These are phyloP conservation scores for Begonia peltatifolia DNA, from an alignment of 306 rosid species.

Conservation along the genomic window DNA sequence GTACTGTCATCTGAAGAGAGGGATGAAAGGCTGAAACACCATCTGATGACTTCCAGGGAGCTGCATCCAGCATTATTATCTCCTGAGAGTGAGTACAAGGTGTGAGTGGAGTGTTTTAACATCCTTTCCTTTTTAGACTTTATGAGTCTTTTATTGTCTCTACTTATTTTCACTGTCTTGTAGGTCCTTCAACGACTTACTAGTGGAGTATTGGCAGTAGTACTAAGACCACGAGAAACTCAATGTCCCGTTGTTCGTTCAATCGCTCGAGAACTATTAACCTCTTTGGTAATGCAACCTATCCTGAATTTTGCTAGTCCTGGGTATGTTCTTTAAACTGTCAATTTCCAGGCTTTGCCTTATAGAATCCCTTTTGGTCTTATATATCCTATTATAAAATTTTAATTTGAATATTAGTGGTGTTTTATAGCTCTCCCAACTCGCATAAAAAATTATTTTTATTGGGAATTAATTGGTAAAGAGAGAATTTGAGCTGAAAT, in stretches of 20 bases:
- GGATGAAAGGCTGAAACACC: slow-evolving; percentile 82
- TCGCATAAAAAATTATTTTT: too few relatives aligned
- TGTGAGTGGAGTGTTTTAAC: slow-evolving; percentile 76
- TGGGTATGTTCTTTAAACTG: slow-evolving; percentile 48
- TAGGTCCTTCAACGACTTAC: slow-evolving; percentile 83
- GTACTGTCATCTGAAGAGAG: slow-evolving; percentile 89
- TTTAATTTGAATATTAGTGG: too few relatives aligned
- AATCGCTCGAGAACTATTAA: slow-evolving; percentile 73
- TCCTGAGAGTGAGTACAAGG: slow-evolving; percentile 99
- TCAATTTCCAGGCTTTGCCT: too few relatives aligned
- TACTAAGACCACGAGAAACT: slow-evolving; percentile 69
- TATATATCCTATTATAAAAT: too few relatives aligned
- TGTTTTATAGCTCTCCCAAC: too few relatives aligned
- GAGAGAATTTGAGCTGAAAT: too few relatives aligned
- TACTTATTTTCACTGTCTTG: slow-evolving; percentile 18
- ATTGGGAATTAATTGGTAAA: too few relatives aligned
- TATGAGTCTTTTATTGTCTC: slow-evolving; percentile 15
- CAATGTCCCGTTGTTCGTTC: slow-evolving; percentile 74
- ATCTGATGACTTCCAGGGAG: slow-evolving; percentile 76
- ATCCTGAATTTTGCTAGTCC: slow-evolving; percentile 84
- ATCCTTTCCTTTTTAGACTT: slow-evolving; percentile 12
- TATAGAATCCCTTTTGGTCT: too few relatives aligned
- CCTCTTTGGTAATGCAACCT: slow-evolving; percentile 87
- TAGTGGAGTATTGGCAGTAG: slow-evolving; percentile 74
- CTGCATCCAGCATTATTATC: slow-evolving; percentile 92